phyloP scores from a whole-genome alignment of 129 eudicot species.

The Tagetes erecta region DNA sequence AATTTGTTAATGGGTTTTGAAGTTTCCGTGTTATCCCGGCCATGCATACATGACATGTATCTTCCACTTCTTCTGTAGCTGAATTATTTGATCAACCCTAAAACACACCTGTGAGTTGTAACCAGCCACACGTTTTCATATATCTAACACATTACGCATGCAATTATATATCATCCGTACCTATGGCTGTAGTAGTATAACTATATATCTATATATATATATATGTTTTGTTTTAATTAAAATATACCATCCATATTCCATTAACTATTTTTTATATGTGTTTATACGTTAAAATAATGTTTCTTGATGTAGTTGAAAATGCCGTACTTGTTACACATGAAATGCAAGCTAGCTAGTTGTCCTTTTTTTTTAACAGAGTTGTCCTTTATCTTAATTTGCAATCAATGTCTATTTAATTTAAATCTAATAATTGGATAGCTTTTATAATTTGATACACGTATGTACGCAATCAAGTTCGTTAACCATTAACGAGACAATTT shows the following conservation, averaged over 20 bases:
- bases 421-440: too few species aligned
- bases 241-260: neutral
- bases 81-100: neutral
- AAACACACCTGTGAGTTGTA: conserved; percentile 29
- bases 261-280: neutral
- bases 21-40: conserved; percentile 25
- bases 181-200: neutral
- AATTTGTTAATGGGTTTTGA: conserved; percentile 19
- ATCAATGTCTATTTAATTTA: too few species aligned
- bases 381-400: neutral
- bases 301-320: too few species aligned
- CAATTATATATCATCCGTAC: conserved; percentile 20
- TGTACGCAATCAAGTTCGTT: too few species aligned
- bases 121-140: conserved; percentile 31
- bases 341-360: neutral
- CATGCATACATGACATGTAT: conserved; percentile 8
- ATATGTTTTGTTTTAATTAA: too few species aligned
- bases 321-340: neutral
- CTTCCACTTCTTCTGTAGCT: conserved; percentile 25
- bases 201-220: neutral
- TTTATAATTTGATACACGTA: too few species aligned
- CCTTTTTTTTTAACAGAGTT: too few species aligned
- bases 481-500: too few species aligned
- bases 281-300: too few species aligned
- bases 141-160: neutral